Conservation (phyloP, 1,139 yeast species). For the Magnusiomyces paraingens region DNA sequence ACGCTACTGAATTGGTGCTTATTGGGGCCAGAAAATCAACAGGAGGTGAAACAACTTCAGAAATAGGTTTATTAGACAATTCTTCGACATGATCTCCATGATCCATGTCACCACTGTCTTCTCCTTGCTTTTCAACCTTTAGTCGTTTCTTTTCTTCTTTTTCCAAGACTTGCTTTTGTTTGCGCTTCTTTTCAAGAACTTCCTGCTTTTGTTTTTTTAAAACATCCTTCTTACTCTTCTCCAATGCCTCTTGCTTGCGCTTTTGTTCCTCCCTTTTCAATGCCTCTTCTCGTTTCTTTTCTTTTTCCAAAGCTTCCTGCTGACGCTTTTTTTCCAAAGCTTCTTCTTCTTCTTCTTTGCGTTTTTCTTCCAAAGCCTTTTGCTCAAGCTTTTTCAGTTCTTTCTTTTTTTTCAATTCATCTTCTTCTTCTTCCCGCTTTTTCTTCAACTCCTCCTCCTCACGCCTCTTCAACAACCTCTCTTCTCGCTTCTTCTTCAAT, state of each 20-base stretch:
- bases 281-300: neutral
- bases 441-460: neutral
- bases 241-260: neutral
- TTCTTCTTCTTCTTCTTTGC: neutral
- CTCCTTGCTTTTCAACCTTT: neutral
- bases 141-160: neutral
- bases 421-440: neutral
- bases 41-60: too few species aligned
- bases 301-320: neutral
- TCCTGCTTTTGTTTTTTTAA: neutral
- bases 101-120: neutral
- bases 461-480: neutral
- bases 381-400: neutral
- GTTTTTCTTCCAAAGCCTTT: neutral
- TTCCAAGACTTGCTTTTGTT: neutral
- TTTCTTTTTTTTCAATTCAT: too few species aligned
- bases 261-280: neutral
- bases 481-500: neutral
- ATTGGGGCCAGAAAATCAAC: too few species aligned
- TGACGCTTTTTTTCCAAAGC: neutral
- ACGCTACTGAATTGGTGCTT: too few species aligned
- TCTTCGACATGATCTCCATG: neutral
- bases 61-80: neutral
- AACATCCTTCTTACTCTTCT: neutral
- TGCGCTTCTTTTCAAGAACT: neutral